A percentile compares a stretch with the other conserved stretches of the same genome.
phyloP scores from a whole-genome alignment of 2,329 filamentous ascomycete species.

The Verticillium klebahnii region DNA sequence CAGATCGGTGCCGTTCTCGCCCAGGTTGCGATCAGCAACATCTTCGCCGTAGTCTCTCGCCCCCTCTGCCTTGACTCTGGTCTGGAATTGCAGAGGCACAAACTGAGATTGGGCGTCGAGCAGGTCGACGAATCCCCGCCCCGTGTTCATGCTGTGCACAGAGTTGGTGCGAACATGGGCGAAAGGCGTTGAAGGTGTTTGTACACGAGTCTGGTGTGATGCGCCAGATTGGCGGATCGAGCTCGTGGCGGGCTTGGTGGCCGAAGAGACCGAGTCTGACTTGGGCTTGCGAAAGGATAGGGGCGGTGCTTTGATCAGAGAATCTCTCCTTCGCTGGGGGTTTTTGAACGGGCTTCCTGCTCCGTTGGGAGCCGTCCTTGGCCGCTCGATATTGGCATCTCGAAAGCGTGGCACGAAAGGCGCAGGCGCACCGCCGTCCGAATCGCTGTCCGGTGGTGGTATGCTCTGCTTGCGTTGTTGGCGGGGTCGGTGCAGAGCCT shows the following conservation, averaged over 20 bases:
- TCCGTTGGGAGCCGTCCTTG: constrained; percentile 27
- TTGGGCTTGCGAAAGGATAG: constrained; percentile 12
- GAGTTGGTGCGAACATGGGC: constrained; percentile 25
- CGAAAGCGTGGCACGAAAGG: constrained; percentile 23
- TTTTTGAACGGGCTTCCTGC: constrained; percentile 7
- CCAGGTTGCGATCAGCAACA: constrained; percentile 57
- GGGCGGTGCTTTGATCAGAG: constrained; percentile 9
- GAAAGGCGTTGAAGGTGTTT: constrained; percentile 16
- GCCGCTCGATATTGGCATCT: constrained; percentile 24
- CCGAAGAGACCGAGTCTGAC: constrained; percentile 5
- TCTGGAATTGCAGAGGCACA: constrained; percentile 41
- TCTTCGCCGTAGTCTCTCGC: constrained; percentile 58
- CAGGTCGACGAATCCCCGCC: constrained; percentile 42
- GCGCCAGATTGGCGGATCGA: background rate
- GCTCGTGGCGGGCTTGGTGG: constrained; percentile 1
- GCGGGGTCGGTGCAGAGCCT: constrained; percentile 28
- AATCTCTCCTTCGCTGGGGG: constrained; percentile 10
- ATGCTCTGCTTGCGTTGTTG: constrained; percentile 20
- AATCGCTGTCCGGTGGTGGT: constrained; percentile 13
- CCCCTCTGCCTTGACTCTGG: constrained; percentile 45
- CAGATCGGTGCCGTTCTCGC: constrained; percentile 27
- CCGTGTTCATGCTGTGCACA: constrained; percentile 22
- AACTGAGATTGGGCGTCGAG: constrained; percentile 54
- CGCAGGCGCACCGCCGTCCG: constrained; percentile 22
- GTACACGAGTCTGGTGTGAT: constrained; percentile 1